Evolutionary conservation across 164 flowering plant genomes (phyloP), one percentile per base, ranked within the genome.

Genomic region (Platanus orientalis): DNA sequence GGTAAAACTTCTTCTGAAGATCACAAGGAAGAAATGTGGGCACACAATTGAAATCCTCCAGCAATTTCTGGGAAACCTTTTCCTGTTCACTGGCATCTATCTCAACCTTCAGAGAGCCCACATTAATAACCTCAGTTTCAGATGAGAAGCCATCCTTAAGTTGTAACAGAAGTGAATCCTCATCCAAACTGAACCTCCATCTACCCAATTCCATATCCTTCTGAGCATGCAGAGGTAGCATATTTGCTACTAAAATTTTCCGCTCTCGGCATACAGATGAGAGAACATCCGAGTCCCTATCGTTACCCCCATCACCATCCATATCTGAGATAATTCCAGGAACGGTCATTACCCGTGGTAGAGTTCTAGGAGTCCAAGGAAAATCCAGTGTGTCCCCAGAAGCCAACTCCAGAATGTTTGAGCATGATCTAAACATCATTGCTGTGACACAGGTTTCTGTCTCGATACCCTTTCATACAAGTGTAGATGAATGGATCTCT

Each of bases 81-180:
- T 85, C 96, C 68, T 92, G 97, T 60, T 89, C 93, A 45, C 66
- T 52, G 23, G 70, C 58, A 57, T 83, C 89, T 44, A 92, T 60
- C 54, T 92, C 92, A 60, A 62, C 87, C 70, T 87, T 86, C 47
- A 92, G 84, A 61, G 85, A 85, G 6, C 97, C 97, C 19, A 92
- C 84, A 71, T 85, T 88, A n/a, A 84, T 59, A 63, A 91, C 89
- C 70, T 86, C 91, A 28, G 87, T 79, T 14, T 82, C 91, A 27
- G 85, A 58, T 9, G 89, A 65, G 27, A 88, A 75, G 3, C 97
- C 95, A 79, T 88, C 89, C 72, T 78, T 88, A 60, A 88, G 39
- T 51, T 91, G 95, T n/a, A 86, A 64, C 19, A 71, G 50, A 61
- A 84, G 71, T n/a, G 89, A 74, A 72, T 91, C 97, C 69, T 86